phyloP scores from a whole-genome alignment of 306 rosid genomes.

The Ammopiptanthus mongolicus region DNA sequence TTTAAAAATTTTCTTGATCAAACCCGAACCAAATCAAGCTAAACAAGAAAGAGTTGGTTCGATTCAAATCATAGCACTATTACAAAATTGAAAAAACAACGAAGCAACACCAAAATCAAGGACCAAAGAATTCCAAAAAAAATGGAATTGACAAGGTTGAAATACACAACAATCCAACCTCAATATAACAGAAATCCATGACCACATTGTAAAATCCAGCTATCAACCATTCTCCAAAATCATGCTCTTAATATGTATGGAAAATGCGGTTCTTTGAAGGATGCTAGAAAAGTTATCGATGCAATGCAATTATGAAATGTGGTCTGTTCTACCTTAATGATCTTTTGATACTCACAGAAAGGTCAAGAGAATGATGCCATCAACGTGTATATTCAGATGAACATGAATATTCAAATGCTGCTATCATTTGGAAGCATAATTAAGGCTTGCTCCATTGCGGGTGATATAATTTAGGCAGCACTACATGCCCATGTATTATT shows the following conservation, averaged over 20 bases:
- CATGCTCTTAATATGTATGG: slow-evolving; percentile 67
- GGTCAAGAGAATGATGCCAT: slow-evolving; percentile 50
- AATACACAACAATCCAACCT: no score
- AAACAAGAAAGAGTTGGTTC: no score
- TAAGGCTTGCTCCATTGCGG: slow-evolving; percentile 52
- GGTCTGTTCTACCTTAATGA: slow-evolving; percentile 75
- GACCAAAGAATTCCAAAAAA: no score
- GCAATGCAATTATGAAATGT: slow-evolving; percentile 54
- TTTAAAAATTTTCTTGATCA: no score
- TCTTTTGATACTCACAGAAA: slow-evolving; percentile 58
- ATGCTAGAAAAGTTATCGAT: slow-evolving; percentile 59
- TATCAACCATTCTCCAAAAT: not conserved
- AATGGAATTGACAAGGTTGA: no score
- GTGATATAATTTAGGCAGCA: slow-evolving; percentile 43
- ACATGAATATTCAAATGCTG: no score
- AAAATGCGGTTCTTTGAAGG: slow-evolving; percentile 65
- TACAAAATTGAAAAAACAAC: no score
- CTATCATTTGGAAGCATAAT: slow-evolving; percentile 70
- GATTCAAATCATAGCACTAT: no score
- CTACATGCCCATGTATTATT: slow-evolving; percentile 66
- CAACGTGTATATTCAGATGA: slow-evolving; percentile 52
- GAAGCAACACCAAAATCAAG: no score
- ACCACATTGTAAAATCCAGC: no score
- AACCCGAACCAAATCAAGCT: no score
- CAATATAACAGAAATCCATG: no score